A percentile compares a stretch with the other conserved stretches of the same genome.
phyloP scores from a whole-genome alignment of 139 green algal species.

The Chlorella sp. region DNA sequence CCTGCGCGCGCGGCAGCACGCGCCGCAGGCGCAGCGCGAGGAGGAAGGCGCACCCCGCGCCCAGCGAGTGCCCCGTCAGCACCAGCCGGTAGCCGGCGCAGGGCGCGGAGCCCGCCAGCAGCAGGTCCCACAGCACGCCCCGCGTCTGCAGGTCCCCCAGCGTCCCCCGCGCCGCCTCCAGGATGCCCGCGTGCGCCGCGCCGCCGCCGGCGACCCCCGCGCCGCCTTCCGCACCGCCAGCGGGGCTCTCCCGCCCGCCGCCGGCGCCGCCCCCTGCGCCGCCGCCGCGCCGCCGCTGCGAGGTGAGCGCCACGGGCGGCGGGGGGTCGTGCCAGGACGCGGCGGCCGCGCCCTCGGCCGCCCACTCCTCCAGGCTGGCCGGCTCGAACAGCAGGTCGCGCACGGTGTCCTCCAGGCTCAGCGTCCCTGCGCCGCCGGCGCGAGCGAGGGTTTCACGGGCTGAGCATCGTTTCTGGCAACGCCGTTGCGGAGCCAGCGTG shows the following conservation, averaged over 20 bases:
- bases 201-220: too few relatives aligned
- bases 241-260: too few relatives aligned
- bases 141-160: slow-evolving; percentile 16
- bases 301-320: too few relatives aligned
- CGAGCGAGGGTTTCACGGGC: neutral
- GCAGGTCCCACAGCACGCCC: slow-evolving; percentile 12
- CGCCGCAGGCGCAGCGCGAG: slow-evolving; percentile 60
- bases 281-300: too few relatives aligned
- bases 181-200: slow-evolving; percentile 60
- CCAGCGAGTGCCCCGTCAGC: slow-evolving; percentile 74
- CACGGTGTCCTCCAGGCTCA: slow-evolving; percentile 61
- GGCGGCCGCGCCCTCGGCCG: slow-evolving; percentile 3
- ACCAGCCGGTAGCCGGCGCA: slow-evolving; percentile 54
- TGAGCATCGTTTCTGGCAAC: neutral
- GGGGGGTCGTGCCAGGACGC: slow-evolving; percentile 18
- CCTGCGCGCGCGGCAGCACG: neutral
- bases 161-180: slow-evolving; percentile 51
- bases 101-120: slow-evolving; percentile 14
- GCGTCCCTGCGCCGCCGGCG: slow-evolving; percentile 30
- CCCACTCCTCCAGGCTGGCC: slow-evolving; percentile 51
- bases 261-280: too few relatives aligned
- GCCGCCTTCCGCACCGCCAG: too few relatives aligned
- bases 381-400: slow-evolving; percentile 67
- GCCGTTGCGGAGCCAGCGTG: too few relatives aligned
- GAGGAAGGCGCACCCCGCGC: slow-evolving; percentile 67